These are phyloP conservation scores for Periconia digitata DNA, from an alignment of 2,329 filamentous ascomycete genomes.

Conservation along the genomic window DNA sequence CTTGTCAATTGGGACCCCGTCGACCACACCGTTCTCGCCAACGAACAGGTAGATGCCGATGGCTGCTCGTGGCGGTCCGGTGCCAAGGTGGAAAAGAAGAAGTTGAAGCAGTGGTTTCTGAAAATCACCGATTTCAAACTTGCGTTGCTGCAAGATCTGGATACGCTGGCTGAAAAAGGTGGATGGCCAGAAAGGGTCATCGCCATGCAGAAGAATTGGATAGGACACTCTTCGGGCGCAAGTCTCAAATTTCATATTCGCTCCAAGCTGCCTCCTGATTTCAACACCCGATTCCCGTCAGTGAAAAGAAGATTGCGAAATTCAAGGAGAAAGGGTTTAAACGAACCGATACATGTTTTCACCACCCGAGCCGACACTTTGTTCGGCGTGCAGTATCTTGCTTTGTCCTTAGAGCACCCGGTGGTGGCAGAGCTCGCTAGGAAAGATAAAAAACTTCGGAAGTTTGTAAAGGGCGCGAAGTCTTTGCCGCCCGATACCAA, in stretches of 20 bases:
- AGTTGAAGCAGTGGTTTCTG: conserved; percentile 87
- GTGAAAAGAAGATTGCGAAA: conserved; percentile 14
- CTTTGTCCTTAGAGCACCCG: conserved; percentile 72
- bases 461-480: conserved; percentile 63
- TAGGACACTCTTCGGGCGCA: conserved; percentile 76
- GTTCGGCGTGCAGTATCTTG: conserved; percentile 84
- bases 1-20: conserved; percentile 89
- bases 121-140: conserved; percentile 79
- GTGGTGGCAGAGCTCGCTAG: conserved; percentile 65
- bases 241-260: conserved; percentile 69
- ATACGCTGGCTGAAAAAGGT: conserved; percentile 62
- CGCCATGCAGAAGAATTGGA: conserved; percentile 84
- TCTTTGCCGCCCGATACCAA: conserved; percentile 60
- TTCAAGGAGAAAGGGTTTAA: conserved; percentile 16
- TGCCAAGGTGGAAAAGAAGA: conserved; percentile 76
- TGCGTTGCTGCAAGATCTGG: conserved; percentile 69
- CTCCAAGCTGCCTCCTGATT: conserved; percentile 21
- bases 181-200: conserved; percentile 83
- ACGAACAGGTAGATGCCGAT: conserved; percentile 88
- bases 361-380: conserved; percentile 85
- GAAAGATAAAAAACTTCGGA: conserved; percentile 62
- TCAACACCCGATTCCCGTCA: neutral
- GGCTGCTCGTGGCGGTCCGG: conserved; percentile 87
- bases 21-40: conserved; percentile 85
- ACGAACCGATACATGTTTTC: conserved; percentile 67